A percentile compares a stretch with the other conserved stretches of the same genome.
These are phyloP conservation scores for Dalechampia spathulata DNA, from an alignment of 441 rosid species.

Conservation along the genomic window DNA sequence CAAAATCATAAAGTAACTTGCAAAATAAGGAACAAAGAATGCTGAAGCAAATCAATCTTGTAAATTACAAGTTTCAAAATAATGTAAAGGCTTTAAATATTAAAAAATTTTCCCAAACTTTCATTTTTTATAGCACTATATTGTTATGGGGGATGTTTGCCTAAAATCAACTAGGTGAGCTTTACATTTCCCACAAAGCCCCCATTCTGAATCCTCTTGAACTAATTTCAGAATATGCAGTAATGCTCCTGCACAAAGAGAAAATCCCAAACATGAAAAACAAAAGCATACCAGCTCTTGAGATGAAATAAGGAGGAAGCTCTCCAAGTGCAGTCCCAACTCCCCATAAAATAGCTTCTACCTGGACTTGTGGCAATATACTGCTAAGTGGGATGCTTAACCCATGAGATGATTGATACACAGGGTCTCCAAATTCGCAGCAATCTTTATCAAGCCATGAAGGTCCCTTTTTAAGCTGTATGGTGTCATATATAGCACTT, in stretches of 20 bases:
- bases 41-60: no score
- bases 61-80: no score
- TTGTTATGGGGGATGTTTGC: no score
- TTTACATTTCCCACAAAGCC: no score
- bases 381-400: slow-evolving; percentile 73
- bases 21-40: no score
- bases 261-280: not conserved
- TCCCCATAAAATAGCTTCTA: slow-evolving; percentile 92
- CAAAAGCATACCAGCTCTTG: slow-evolving; percentile 69
- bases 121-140: no score
- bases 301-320: slow-evolving; percentile 98
- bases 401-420: slow-evolving; percentile 47
- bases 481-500: slow-evolving; percentile 84
- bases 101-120: no score
- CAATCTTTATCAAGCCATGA: slow-evolving; percentile 95
- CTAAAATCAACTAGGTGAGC: no score
- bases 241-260: not conserved
- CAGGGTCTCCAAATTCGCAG: slow-evolving; percentile 75
- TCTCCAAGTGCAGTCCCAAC: slow-evolving; percentile 96
- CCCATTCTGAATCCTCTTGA: no score
- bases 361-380: slow-evolving; percentile 76
- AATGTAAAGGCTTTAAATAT: no score
- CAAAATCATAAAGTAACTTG: no score
- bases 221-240: no score
- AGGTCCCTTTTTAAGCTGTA: slow-evolving; percentile 78